Evolutionary conservation across 805 yeast genomes (phyloP).

Genomic region (Sungouiozyma intestinalis): DNA sequence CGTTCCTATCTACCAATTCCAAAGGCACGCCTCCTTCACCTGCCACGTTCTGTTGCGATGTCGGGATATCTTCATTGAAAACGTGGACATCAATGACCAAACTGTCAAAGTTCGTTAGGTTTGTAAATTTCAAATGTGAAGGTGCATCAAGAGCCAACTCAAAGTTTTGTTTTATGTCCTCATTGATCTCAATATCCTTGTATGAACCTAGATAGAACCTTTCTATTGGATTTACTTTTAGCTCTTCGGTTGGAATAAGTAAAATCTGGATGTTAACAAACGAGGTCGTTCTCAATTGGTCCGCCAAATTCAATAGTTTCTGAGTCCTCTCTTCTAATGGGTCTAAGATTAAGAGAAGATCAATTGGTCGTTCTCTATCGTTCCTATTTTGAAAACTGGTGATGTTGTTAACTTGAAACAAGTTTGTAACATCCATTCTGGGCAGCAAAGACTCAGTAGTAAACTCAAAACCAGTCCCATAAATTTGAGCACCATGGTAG

Average conservation of each 20-base stretch:
- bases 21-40: slow-evolving; percentile 42
- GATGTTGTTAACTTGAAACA: slow-evolving; percentile 9
- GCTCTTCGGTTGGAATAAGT: slow-evolving; percentile 44
- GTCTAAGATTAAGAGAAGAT: slow-evolving; percentile 52
- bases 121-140: slow-evolving; percentile 5
- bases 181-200: slow-evolving; percentile 29
- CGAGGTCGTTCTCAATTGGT: slow-evolving; percentile 34
- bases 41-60: slow-evolving; percentile 20
- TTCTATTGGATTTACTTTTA: slow-evolving; percentile 38
- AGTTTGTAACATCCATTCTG: slow-evolving; percentile 36
- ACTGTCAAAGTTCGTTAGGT: slow-evolving; percentile 40
- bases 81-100: slow-evolving; percentile 67
- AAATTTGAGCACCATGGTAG: slow-evolving; percentile 22
- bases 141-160: slow-evolving; percentile 19
- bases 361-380: slow-evolving; percentile 33
- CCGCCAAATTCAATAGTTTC: slow-evolving; percentile 39
- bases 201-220: slow-evolving; percentile 38
- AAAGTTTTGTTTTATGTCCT: slow-evolving; percentile 17
- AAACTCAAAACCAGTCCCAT: slow-evolving; percentile 31
- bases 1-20: slow-evolving; percentile 29
- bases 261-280: slow-evolving; percentile 45
- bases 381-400: slow-evolving; percentile 19
- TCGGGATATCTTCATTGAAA: slow-evolving; percentile 29
- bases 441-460: slow-evolving; percentile 34
- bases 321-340: slow-evolving; percentile 68